A percentile compares a stretch with the other conserved stretches of the same genome.
phyloP scores from a whole-genome alignment of 2,329 filamentous ascomycete species.

The Aquanectria penicillioides region DNA sequence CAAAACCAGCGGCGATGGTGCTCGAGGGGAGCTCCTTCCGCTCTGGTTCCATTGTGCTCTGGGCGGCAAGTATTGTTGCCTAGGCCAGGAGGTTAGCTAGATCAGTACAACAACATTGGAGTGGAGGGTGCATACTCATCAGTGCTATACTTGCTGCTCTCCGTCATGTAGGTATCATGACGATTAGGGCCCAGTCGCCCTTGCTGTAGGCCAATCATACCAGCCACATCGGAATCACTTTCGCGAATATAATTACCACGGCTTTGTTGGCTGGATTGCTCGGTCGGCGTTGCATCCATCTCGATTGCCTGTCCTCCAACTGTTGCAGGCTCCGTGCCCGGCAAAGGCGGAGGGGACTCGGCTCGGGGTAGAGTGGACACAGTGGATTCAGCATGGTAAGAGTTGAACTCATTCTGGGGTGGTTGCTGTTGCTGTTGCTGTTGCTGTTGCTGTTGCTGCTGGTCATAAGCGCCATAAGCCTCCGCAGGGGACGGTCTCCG shows the following conservation, averaged over 20 bases:
- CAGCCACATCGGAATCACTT: slow-evolving; percentile 76
- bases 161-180: slow-evolving; percentile 67
- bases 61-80: slow-evolving; percentile 66
- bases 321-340: slow-evolving; percentile 53
- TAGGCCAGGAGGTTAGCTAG: slow-evolving; percentile 25
- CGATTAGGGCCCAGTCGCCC: slow-evolving; percentile 50
- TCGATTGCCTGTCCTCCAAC: slow-evolving; percentile 75
- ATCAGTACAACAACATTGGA: background rate
- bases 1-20: slow-evolving; percentile 57
- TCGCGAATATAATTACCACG: slow-evolving; percentile 64
- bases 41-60: slow-evolving; percentile 65
- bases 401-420: slow-evolving; percentile 37
- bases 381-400: slow-evolving; percentile 56
- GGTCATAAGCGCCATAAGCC: slow-evolving; percentile 51
- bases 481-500: slow-evolving; percentile 50
- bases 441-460: slow-evolving; percentile 48
- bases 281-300: slow-evolving; percentile 75
- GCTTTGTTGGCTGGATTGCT: slow-evolving; percentile 53
- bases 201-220: slow-evolving; percentile 79
- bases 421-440: slow-evolving; percentile 53
- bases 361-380: slow-evolving; percentile 65
- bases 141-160: slow-evolving; percentile 77
- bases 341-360: slow-evolving; percentile 71
- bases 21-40: slow-evolving; percentile 55
- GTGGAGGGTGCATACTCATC: slow-evolving; percentile 67